These are phyloP conservation scores for Penicillium sp. DNA, from an alignment of 2,329 filamentous ascomycete species.

Conservation along the genomic window DNA sequence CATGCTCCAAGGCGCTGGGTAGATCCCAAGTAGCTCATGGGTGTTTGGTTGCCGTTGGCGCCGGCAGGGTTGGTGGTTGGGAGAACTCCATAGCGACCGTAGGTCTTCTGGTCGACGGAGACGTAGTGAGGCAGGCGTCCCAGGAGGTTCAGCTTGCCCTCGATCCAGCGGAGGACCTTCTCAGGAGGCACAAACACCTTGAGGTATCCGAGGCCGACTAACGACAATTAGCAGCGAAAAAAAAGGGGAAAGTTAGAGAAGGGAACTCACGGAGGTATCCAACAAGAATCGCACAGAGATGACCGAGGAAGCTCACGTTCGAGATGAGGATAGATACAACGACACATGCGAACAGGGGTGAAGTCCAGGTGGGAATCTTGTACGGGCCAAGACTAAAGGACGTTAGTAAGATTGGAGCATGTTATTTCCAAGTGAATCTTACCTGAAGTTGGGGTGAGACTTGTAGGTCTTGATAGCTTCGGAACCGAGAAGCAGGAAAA, in stretches of 20 bases:
- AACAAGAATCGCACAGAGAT: conserved; percentile 77
- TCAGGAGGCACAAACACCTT: conserved; percentile 89
- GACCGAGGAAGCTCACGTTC: conserved; percentile 79
- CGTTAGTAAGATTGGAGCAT: conserved; percentile 19
- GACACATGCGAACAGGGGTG: conserved; percentile 74
- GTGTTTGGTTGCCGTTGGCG: conserved; percentile 37
- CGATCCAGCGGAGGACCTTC: conserved; percentile 81
- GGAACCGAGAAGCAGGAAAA: conserved; percentile 80
- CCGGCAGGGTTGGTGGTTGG: conserved; percentile 54
- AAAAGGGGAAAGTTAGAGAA: background rate
- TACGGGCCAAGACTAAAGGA: conserved; percentile 53
- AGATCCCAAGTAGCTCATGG: conserved; percentile 61
- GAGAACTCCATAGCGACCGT: conserved; percentile 85
- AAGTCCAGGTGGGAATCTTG: conserved; percentile 88
- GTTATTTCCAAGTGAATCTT: conserved; percentile 16
- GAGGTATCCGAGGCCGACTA: conserved; percentile 82
- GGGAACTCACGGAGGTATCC: conserved; percentile 76
- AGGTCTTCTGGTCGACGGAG: conserved; percentile 93
- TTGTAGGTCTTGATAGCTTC: conserved; percentile 85
- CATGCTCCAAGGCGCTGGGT: conserved; percentile 70
- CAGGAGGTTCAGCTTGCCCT: conserved; percentile 81
- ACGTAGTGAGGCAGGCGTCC: conserved; percentile 86
- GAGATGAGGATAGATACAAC: conserved; percentile 76
- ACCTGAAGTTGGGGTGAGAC: conserved; percentile 73
- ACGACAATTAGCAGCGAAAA: conserved; percentile 10